A percentile compares a stretch with the other conserved stretches of the same genome.
Conservation (phyloP, 345 rosid species). For the Stellera chamaejasme region DNA sequence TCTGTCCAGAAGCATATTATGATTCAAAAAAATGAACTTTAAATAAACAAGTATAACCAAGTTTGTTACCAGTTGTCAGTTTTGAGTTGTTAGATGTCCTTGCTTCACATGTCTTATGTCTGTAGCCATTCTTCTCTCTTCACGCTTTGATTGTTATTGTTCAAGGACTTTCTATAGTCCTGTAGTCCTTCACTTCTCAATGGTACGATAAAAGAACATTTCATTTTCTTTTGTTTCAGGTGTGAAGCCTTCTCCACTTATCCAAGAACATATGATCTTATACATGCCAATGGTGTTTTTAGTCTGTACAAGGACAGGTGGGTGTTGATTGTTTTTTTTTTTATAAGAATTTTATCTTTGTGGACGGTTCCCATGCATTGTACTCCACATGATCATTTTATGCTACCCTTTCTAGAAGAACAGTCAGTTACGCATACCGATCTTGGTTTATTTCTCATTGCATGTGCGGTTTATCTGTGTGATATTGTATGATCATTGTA, state of each 20-base stretch:
- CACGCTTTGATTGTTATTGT: neutral
- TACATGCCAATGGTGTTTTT: constrained; percentile 83
- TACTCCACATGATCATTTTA: too few species aligned
- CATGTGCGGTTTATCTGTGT: neutral
- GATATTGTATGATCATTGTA: neutral
- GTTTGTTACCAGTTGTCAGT: neutral
- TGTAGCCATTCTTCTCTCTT: neutral
- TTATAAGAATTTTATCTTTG: neutral
- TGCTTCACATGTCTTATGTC: neutral
- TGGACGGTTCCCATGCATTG: too few species aligned
- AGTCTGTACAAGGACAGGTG: constrained; percentile 84
- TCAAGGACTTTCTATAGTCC: neutral
- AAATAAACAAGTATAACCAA: too few species aligned
- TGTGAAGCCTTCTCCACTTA: constrained; percentile 99
- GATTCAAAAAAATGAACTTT: neutral
- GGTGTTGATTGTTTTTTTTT: constrained; percentile 21
- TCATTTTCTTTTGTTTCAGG: constrained; percentile 32
- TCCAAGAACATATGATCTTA: constrained; percentile 92
- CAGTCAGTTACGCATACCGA: too few species aligned
- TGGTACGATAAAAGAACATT: neutral
- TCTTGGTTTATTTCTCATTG: neutral
- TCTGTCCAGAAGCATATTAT: neutral
- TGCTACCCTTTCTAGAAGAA: too few species aligned
- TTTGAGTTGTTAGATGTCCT: neutral
- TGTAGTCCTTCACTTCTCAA: neutral